Evolutionary conservation across 345 rosid species (phyloP).

Genomic region (Bruguiera gymnorhiza): DNA sequence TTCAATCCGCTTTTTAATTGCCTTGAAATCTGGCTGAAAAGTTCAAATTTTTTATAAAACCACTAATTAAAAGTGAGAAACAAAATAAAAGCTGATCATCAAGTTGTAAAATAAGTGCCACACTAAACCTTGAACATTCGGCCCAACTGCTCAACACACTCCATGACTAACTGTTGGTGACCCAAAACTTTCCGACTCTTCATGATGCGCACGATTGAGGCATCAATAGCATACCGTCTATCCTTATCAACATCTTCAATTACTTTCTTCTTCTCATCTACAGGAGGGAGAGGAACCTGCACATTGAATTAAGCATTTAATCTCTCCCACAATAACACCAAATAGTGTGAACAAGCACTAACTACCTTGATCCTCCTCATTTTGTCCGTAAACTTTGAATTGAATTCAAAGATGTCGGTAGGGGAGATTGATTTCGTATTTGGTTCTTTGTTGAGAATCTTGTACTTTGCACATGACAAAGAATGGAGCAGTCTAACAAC

Average conservation of each 20-base stretch:
- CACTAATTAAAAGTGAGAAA: not conserved
- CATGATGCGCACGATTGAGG: slow-evolving; percentile 50
- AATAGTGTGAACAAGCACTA: not conserved
- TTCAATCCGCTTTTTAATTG: slow-evolving; percentile 41
- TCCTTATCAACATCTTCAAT: slow-evolving; percentile 41
- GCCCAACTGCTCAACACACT: slow-evolving; percentile 40
- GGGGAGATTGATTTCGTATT: slow-evolving; percentile 26
- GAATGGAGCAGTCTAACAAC: slow-evolving; percentile 42
- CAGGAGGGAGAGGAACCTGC: slow-evolving; percentile 40
- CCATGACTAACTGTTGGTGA: slow-evolving; percentile 38
- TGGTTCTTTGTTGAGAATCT: slow-evolving; percentile 42
- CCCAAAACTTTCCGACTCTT: slow-evolving; percentile 45
- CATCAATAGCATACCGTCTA: slow-evolving; percentile 37
- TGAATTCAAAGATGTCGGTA: slow-evolving; percentile 40
- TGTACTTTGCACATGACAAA: slow-evolving; percentile 38
- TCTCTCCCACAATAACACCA: not conserved
- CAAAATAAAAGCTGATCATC: not conserved
- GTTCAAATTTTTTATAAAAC: not conserved
- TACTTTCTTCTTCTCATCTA: slow-evolving; percentile 36
- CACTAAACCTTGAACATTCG: slow-evolving; percentile 34
- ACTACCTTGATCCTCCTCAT: slow-evolving; percentile 47
- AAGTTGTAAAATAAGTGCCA: not conserved
- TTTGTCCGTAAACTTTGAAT: slow-evolving; percentile 36
- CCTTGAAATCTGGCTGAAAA: slow-evolving; percentile 46
- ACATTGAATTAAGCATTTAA: slow-evolving; percentile 3